phyloP scores from a whole-genome alignment of 1,284 basidiomycete genomes.

The Malassezia slooffiae region DNA sequence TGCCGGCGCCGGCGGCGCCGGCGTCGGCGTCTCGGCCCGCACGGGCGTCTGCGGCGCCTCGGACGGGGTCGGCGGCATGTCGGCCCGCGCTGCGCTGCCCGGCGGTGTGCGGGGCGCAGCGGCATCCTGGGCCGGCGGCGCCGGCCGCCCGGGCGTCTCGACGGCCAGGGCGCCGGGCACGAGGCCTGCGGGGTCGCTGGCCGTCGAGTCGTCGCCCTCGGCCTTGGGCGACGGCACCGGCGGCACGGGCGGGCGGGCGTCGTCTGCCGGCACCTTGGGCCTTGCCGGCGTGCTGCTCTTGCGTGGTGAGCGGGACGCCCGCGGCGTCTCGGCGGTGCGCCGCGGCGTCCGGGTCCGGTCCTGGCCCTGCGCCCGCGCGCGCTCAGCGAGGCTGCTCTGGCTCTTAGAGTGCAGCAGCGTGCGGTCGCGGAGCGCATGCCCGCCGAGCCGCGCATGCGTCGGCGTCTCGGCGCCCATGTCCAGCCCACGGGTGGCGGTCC shows the following conservation, averaged over 20 bases:
- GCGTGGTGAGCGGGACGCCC: too few relatives aligned
- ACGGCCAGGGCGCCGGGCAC: slow-evolving; percentile 12
- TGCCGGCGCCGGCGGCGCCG: too few relatives aligned
- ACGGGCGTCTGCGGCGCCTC: too few relatives aligned
- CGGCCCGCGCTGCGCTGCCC: too few relatives aligned
- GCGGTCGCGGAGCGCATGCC: slow-evolving; percentile 13
- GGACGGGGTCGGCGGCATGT: too few relatives aligned
- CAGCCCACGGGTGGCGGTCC: slow-evolving; percentile 2
- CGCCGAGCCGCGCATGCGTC: slow-evolving; percentile 1
- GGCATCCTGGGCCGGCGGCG: too few relatives aligned
- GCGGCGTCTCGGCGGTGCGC: too few relatives aligned
- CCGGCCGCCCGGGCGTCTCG: too few relatives aligned
- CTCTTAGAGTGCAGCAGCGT: slow-evolving; percentile 5
- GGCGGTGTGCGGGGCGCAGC: too few relatives aligned
- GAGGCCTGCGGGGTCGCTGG: background rate
- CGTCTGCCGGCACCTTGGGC: too few relatives aligned
- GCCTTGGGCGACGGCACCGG: background rate
- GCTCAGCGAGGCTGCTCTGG: background rate
- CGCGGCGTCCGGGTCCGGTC: background rate
- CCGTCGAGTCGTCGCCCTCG: background rate
- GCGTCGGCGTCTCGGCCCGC: too few relatives aligned
- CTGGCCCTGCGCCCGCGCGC: background rate
- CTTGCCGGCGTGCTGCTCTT: too few relatives aligned
- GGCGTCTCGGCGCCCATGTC: slow-evolving; percentile 6
- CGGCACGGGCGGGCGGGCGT: background rate